Base-by-base conservation (phyloP, 805 yeast species). In the Naumovozyma dairenensis region DNA sequence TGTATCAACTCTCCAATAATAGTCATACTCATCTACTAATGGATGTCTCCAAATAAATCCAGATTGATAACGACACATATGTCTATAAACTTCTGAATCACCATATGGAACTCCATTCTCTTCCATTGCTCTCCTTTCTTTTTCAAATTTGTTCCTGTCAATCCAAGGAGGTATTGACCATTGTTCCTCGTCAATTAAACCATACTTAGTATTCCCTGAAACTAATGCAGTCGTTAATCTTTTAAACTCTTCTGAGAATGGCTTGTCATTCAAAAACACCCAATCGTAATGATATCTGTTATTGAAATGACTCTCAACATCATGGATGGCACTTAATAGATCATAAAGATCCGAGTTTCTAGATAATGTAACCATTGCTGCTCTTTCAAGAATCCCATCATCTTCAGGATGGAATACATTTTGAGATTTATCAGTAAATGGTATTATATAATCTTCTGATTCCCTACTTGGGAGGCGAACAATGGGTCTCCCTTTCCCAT, bases 1-100 rank as follows among this genome's bases (percentile, higher is more conserved):
- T 9, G 86, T 85, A 57, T 80, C 89, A 27, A 80, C 78, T 38
- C 89, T 64, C 89, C 87, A 80, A 51, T 74, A 79, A 52, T 74
- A 82, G 29, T 69, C 72, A 55, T 77, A 78, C n/a, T 67, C 63
- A 33, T 60, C 53, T 54, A 83, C 54, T 31, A 75, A 59, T 32
- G 69, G 69, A 49, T 79, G 80, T 33, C 70, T 60, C 56, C 68
- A 77, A 57, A 82, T 79, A 44, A 77, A 79, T 6, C 68, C 68
- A 14, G 67, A 62, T 40, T 63, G 65, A 36, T 43, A 64, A 44
- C 69, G 63, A 39, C 68, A 39, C 94, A 82, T 82, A 52, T 77
- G 80, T 42, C 89, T 64, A 52, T 82, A 82, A 13, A 74, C 62
- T 34, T 72, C 71, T 12, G 71, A 63, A 10, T 61, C 72, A 12